Conservation (phyloP, 768 basidiomycete genomes). For the Boletellus emodensis region DNA sequence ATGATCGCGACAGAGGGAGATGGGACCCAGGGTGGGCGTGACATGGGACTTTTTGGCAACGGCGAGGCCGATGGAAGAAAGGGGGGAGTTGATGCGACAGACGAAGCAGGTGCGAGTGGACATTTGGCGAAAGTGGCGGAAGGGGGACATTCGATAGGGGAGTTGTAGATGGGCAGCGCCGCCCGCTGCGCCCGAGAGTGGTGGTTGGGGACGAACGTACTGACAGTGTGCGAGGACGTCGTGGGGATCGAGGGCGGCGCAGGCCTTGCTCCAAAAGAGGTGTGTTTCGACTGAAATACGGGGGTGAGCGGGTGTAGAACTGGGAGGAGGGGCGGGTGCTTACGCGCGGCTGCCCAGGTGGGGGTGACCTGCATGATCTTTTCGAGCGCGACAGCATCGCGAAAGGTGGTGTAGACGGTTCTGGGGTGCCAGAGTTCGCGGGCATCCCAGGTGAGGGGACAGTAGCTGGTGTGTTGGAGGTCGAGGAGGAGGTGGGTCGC, state of each 20-base stretch:
- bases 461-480: conserved; percentile 40
- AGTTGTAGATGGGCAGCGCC: conserved; percentile 30
- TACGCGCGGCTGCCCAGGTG: conserved; percentile 57
- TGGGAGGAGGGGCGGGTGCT: conserved; percentile 26
- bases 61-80: conserved; percentile 46
- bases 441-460: conserved; percentile 46
- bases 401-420: conserved; percentile 58
- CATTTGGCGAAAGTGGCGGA: conserved; percentile 62
- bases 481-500: conserved; percentile 53
- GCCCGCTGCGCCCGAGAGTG: conserved; percentile 21
- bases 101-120: conserved; percentile 53
- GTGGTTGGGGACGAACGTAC: conserved; percentile 40
- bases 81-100: conserved; percentile 66
- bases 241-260: conserved; percentile 56
- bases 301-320: conserved; percentile 7
- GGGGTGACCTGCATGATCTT: conserved; percentile 61
- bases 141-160: conserved; percentile 44
- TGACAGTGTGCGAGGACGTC: conserved; percentile 51
- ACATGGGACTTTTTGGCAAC: conserved; percentile 43
- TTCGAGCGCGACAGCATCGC: conserved; percentile 59
- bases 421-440: conserved; percentile 57
- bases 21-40: conserved; percentile 41
- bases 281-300: conserved; percentile 57
- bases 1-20: conserved; percentile 63
- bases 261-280: conserved; percentile 66